Evolutionary conservation across 805 yeast species (phyloP).

Genomic region (Debaryomyces tyrocola): DNA sequence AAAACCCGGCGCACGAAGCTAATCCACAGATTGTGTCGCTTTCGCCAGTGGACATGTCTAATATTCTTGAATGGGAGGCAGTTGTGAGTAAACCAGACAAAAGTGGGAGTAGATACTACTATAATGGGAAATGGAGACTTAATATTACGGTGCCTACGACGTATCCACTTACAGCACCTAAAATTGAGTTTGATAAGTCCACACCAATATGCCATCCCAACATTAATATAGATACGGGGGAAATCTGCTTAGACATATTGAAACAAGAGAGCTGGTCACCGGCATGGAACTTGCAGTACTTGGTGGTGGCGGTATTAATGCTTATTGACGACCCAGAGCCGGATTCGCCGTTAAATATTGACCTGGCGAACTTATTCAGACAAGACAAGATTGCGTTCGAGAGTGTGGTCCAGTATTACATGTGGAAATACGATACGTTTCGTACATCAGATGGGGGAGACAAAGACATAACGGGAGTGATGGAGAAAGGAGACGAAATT

Average conservation of each 20-base stretch:
- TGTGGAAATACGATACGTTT: slow-evolving; percentile 40
- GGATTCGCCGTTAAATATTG: slow-evolving; percentile 69
- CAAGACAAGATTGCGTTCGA: slow-evolving; percentile 40
- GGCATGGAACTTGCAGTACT: slow-evolving; percentile 62
- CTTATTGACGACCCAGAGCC: slow-evolving; percentile 67
- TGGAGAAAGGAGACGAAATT: neutral
- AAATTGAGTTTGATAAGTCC: slow-evolving; percentile 41
- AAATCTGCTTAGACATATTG: slow-evolving; percentile 68
- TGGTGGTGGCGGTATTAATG: slow-evolving; percentile 56
- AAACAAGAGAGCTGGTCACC: slow-evolving; percentile 66
- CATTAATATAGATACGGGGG: slow-evolving; percentile 51
- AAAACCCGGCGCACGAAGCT: slow-evolving; percentile 22
- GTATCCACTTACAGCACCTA: slow-evolving; percentile 65
- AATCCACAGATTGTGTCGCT: slow-evolving; percentile 43
- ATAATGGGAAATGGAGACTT: slow-evolving; percentile 52
- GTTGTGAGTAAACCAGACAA: slow-evolving; percentile 48
- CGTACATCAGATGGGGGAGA: slow-evolving; percentile 1
- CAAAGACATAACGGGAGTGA: neutral
- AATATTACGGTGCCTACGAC: slow-evolving; percentile 42
- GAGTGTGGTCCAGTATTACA: slow-evolving; percentile 38
- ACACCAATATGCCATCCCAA: slow-evolving; percentile 45
- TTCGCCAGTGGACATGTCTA: slow-evolving; percentile 43
- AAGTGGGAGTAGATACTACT: slow-evolving; percentile 48
- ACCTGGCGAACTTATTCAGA: slow-evolving; percentile 60
- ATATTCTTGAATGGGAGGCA: slow-evolving; percentile 54